These are phyloP conservation scores for Cyberlindnera xylosilytica DNA, from an alignment of 805 yeast genomes.

Conservation along the genomic window DNA sequence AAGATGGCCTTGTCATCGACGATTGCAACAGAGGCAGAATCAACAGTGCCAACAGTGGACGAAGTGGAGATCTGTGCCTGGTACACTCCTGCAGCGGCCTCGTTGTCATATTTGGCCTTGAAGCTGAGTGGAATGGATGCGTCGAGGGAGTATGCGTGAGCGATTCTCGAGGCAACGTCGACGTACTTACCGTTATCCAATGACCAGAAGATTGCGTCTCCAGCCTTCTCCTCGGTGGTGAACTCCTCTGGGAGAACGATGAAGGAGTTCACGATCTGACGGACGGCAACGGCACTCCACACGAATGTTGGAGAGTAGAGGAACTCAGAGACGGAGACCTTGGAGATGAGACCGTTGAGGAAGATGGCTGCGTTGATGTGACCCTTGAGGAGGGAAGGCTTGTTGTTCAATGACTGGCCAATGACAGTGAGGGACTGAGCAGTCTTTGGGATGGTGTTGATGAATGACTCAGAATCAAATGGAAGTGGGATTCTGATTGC, in stretches of 20 bases:
- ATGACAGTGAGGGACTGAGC: slow-evolving; percentile 63
- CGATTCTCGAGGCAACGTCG: slow-evolving; percentile 59
- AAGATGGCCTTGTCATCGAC: slow-evolving; percentile 61
- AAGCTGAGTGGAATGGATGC: slow-evolving; percentile 49
- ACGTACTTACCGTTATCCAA: slow-evolving; percentile 57
- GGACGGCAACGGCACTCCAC: slow-evolving; percentile 55
- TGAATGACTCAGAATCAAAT: slow-evolving; percentile 62
- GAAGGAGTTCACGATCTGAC: slow-evolving; percentile 46
- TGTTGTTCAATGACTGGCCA: slow-evolving; percentile 46
- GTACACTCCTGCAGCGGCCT: slow-evolving; percentile 68
- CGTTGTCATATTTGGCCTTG: slow-evolving; percentile 70
- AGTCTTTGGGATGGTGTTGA: slow-evolving; percentile 53
- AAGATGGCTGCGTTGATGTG: slow-evolving; percentile 75
- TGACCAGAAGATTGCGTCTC: slow-evolving; percentile 58
- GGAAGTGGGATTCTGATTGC: slow-evolving; percentile 79
- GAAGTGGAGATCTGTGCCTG: slow-evolving; percentile 50
- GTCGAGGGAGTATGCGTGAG: slow-evolving; percentile 67
- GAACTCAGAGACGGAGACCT: slow-evolving; percentile 47
- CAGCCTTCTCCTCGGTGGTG: slow-evolving; percentile 10
- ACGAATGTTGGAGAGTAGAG: slow-evolving; percentile 47
- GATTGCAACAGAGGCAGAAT: slow-evolving; percentile 59
- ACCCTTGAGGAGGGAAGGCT: slow-evolving; percentile 49
- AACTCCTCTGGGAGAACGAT: slow-evolving; percentile 28
- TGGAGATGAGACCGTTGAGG: slow-evolving; percentile 33
- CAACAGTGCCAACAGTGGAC: slow-evolving; percentile 36